Evolutionary conservation across 306 rosid genomes (phyloP).

Genomic region (Vigna radiata): DNA sequence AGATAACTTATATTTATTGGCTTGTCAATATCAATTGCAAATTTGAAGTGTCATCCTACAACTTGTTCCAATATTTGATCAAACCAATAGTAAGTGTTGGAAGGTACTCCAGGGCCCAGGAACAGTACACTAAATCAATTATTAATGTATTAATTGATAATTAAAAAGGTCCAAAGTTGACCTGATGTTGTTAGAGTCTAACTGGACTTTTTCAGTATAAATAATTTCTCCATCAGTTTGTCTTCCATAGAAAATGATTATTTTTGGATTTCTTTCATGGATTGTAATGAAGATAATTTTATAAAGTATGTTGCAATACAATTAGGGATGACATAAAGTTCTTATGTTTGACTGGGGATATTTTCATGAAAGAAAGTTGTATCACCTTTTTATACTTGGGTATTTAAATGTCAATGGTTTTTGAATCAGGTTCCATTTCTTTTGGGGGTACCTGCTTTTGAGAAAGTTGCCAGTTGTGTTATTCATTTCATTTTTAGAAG

Average conservation of each 20-base stretch:
- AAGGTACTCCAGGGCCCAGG: background rate
- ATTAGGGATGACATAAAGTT: constrained; percentile 18
- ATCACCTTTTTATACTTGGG: constrained; percentile 9
- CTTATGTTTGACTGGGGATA: constrained; percentile 9
- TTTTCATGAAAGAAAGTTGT: constrained; percentile 22
- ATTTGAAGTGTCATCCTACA: background rate
- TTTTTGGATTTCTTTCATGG: constrained; percentile 20
- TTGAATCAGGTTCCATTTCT: constrained; percentile 92
- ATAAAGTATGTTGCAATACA: constrained; percentile 26
- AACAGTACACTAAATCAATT: constrained; percentile 1
- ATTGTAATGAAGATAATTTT: constrained; percentile 5
- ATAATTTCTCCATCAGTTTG: background rate
- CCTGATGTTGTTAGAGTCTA: constrained; percentile 22
- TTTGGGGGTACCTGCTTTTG: constrained; percentile 86
- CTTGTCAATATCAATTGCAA: background rate
- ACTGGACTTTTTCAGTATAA: background rate
- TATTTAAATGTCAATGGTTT: constrained; percentile 31
- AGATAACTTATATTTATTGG: background rate
- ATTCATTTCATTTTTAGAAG: constrained; percentile 95
- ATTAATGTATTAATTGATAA: constrained; percentile 6
- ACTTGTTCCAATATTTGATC: background rate
- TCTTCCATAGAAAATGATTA: background rate
- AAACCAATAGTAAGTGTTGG: constrained; percentile 5
- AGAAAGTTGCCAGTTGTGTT: constrained; percentile 74
- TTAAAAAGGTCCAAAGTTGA: background rate